Evolutionary conservation across 305 asterid species (phyloP), one percentile per base, ranked within the genome.

Genomic region (Ilex paraguariensis): DNA sequence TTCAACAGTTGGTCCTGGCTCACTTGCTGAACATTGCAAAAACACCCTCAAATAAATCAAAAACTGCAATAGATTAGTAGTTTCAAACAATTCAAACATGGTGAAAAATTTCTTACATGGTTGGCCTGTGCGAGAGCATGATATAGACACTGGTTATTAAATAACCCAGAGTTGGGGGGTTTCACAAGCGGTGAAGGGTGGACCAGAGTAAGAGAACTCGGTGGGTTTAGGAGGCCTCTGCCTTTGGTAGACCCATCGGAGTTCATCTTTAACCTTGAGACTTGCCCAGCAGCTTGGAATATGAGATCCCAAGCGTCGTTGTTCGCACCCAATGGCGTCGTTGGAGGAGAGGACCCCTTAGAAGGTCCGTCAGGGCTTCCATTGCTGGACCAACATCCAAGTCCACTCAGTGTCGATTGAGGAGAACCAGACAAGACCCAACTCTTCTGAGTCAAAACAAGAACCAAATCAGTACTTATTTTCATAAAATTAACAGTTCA

Each of bases 371-470:
- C 76, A 0, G 83, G 79, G 65, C 87, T 81, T 17, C 85, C 78
- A 67, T 63, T 72, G 63, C 72, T 63, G 16, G 84, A 81, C 75
- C 74, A 73, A 17, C 71, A 74, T 16, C 81, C 70, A 13, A 71
- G 31, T 2, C 58, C 78, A 9, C 66, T 15, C 58, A 82, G 73
- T 10, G 90, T 86, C 21, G 93, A 84, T 56, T 81, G 85, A 0
- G 89, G 93, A 7, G 95, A 89, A 21, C 86, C 80, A 10, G 87
- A 74, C 74, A 78, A 66, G 53, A 57, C 65, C 77, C 78, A 17
- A 33, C 67, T 61, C 73, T 82, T 81, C 88, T 81, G 66, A 44
- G 30, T 53, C 21, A 32, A 42, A 56, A 13, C 42, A 49, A 13
- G 59, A 65, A 55, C 21, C 28, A 13, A 60, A 58, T 36, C 13